phyloP scores from a whole-genome alignment of 257 asterid genomes.

The Przewalskia tangutica region DNA sequence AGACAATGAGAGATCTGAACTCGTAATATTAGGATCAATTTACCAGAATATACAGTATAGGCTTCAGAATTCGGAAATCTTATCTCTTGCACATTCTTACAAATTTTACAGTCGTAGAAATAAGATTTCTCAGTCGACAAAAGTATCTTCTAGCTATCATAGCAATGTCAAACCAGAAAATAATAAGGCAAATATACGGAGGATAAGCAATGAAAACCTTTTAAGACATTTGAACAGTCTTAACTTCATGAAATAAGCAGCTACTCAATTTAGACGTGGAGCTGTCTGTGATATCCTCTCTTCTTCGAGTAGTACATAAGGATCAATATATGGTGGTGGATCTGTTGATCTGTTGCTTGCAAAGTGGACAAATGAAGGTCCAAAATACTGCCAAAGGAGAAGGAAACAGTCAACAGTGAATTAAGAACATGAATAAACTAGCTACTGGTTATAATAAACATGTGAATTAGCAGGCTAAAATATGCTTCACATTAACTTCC shows the following conservation, averaged over 20 bases:
- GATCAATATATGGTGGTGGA: slow-evolving; percentile 59
- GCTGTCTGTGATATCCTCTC: slow-evolving; percentile 56
- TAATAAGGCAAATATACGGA: not conserved
- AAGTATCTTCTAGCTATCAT: not conserved
- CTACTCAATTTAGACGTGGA: slow-evolving; percentile 50
- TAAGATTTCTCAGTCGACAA: not conserved
- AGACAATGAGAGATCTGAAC: not conserved
- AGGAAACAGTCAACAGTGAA: not conserved
- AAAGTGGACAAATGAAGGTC: slow-evolving; percentile 65
- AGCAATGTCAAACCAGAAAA: slow-evolving; percentile 3
- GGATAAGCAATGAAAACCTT: slow-evolving; percentile 16
- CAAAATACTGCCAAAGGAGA: slow-evolving; percentile 60
- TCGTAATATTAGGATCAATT: not conserved
- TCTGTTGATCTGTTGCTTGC: slow-evolving; percentile 23
- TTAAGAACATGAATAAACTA: not conserved
- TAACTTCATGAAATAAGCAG: slow-evolving; percentile 15
- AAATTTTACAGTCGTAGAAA: slow-evolving; percentile 1
- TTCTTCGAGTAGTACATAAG: slow-evolving; percentile 74
- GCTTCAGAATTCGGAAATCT: not conserved
- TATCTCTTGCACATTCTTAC: not conserved
- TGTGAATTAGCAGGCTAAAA: not conserved
- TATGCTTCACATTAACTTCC: not conserved
- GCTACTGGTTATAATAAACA: not conserved
- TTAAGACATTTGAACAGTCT: slow-evolving; percentile 8
- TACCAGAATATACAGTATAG: not conserved